Percentiles rank a stretch among this genome's conserved stretches.
Evolutionary conservation across 2,329 filamentous ascomycete genomes (phyloP).

Genomic region (Hymenoscyphus albidus): DNA sequence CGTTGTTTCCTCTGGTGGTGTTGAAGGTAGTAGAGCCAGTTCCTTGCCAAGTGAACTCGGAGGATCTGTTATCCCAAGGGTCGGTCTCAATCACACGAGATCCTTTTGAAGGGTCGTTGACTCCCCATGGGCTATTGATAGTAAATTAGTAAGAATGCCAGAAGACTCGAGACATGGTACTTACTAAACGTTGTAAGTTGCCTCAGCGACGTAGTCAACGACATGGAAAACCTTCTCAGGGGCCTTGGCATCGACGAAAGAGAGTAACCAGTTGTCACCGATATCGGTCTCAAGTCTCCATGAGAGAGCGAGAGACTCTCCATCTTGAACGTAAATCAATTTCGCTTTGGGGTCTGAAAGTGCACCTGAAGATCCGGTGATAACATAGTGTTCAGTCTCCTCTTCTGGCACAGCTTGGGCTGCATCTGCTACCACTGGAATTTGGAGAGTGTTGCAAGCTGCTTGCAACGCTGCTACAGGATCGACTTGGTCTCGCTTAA

Average conservation of each 20-base stretch:
- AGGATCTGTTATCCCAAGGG: slow-evolving; percentile 45
- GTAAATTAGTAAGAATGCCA: slow-evolving; percentile 11
- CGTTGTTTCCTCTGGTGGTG: slow-evolving; percentile 57
- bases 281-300: slow-evolving; percentile 59
- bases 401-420: slow-evolving; percentile 15
- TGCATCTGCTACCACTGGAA: slow-evolving; percentile 12
- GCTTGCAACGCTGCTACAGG: slow-evolving; percentile 42
- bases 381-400: slow-evolving; percentile 22
- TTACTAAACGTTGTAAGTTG: slow-evolving; percentile 52
- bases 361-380: slow-evolving; percentile 48
- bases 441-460: slow-evolving; percentile 14
- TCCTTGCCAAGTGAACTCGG: slow-evolving; percentile 51
- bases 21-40: slow-evolving; percentile 47
- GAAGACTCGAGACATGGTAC: slow-evolving; percentile 18
- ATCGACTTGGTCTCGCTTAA: slow-evolving; percentile 41
- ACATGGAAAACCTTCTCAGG: slow-evolving; percentile 49
- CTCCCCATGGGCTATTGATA: slow-evolving; percentile 45
- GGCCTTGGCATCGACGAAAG: slow-evolving; percentile 48
- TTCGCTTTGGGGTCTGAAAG: slow-evolving; percentile 50
- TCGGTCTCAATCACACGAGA: slow-evolving; percentile 43
- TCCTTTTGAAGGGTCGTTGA: slow-evolving; percentile 52
- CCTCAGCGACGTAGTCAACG: slow-evolving; percentile 54
- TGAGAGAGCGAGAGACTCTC: slow-evolving; percentile 45
- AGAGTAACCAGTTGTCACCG: slow-evolving; percentile 53
- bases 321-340: slow-evolving; percentile 52